phyloP scores from a whole-genome alignment of 305 asterid genomes.

The Solanum hybrid region DNA sequence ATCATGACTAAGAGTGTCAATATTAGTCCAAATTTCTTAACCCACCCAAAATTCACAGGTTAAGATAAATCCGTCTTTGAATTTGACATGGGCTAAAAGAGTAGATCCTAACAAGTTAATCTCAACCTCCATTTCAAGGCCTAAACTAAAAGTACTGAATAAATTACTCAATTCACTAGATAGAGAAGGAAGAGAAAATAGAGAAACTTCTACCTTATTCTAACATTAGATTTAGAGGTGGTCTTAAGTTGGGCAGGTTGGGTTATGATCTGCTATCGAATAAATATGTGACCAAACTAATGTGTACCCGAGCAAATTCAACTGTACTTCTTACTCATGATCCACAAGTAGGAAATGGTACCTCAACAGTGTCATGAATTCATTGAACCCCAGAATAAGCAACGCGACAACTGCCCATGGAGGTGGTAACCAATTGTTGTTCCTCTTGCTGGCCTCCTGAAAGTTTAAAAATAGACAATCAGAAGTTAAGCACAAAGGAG shows the following conservation, averaged over 20 bases:
- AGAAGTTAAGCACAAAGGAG: not conserved
- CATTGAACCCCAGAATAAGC: constrained; percentile 90
- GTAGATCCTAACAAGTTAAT: not conserved
- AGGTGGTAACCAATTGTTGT: constrained; percentile 96
- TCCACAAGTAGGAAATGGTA: constrained; percentile 12
- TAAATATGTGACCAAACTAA: not conserved
- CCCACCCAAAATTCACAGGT: not conserved
- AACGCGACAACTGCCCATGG: constrained; percentile 93
- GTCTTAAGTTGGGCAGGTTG: not conserved
- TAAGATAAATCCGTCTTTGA: not conserved
- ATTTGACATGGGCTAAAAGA: not conserved
- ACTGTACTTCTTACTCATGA: not conserved
- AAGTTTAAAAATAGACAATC: constrained; percentile 13
- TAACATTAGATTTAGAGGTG: not conserved
- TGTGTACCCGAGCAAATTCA: not conserved
- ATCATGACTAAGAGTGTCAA: not conserved
- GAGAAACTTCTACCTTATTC: not conserved
- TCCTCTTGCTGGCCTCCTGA: constrained; percentile 94
- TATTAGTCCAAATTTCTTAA: not conserved
- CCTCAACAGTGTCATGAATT: constrained; percentile 98
- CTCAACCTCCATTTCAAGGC: not conserved
- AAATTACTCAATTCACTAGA: not conserved
- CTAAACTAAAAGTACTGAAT: not conserved
- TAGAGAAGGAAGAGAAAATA: not conserved
- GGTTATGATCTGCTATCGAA: not conserved